Conservation (phyloP, 306 rosid genomes). For the Hylodesmum podocarpum region DNA sequence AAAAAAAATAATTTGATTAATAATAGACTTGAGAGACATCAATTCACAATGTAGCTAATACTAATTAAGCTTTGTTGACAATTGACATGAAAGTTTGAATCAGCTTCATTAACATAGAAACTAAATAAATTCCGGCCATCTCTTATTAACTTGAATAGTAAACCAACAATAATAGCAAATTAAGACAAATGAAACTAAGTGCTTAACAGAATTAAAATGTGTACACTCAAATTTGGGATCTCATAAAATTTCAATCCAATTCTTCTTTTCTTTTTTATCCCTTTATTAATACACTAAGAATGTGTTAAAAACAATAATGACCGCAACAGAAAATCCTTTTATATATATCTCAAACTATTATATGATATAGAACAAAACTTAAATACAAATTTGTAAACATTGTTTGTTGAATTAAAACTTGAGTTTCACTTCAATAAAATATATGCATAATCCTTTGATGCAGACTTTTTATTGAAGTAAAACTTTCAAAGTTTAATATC, state of each 20-base stretch:
- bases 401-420: no score
- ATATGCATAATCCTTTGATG: no score
- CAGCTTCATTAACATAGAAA: not conserved
- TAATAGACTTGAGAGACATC: not conserved
- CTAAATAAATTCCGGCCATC: not conserved
- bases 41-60: not conserved
- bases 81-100: not conserved
- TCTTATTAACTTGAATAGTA: not conserved
- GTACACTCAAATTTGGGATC: not conserved
- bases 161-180: not conserved
- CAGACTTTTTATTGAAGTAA: no score
- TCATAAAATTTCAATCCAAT: not conserved
- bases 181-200: not conserved
- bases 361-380: no score
- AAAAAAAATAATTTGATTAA: not conserved
- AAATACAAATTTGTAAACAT: no score
- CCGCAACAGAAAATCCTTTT: not conserved
- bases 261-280: not conserved
- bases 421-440: no score
- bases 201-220: not conserved
- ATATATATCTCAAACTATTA: not conserved
- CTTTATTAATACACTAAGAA: not conserved
- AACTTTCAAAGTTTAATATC: no score
- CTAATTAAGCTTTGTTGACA: no score
- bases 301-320: not conserved